A percentile compares a stretch with the other conserved stretches of the same genome.
Evolutionary conservation across 2,329 filamentous ascomycete species (phyloP).

Genomic region (Lachnellula hyalina): DNA sequence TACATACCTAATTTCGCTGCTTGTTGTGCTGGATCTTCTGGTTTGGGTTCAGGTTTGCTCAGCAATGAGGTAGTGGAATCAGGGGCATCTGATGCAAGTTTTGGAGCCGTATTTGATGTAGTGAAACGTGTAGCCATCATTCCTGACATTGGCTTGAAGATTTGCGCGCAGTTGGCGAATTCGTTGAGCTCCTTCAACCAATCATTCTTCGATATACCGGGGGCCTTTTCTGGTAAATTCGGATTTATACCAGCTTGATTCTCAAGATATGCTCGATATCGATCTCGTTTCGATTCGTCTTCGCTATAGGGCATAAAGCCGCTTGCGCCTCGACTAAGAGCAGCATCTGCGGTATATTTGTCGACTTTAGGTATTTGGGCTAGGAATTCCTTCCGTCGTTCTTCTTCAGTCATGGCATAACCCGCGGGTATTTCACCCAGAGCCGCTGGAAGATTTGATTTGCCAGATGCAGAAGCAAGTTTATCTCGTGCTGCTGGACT

Average conservation of each 20-base stretch:
- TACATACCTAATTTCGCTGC: slow-evolving; percentile 92
- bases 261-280: slow-evolving; percentile 80
- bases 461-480: slow-evolving; percentile 71
- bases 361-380: slow-evolving; percentile 59
- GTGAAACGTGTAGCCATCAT: slow-evolving; percentile 94
- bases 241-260: slow-evolving; percentile 60
- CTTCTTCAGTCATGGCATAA: slow-evolving; percentile 57
- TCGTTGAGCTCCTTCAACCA: slow-evolving; percentile 76
- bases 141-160: slow-evolving; percentile 89
- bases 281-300: slow-evolving; percentile 69
- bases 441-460: slow-evolving; percentile 69
- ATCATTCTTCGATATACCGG: slow-evolving; percentile 55
- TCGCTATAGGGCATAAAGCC: slow-evolving; percentile 82
- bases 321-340: slow-evolving; percentile 57
- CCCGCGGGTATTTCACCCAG: slow-evolving; percentile 67
- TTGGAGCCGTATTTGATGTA: slow-evolving; percentile 50
- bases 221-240: slow-evolving; percentile 47
- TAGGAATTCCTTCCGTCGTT: slow-evolving; percentile 54
- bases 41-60: slow-evolving; percentile 47
- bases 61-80: slow-evolving; percentile 37
- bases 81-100: slow-evolving; percentile 35
- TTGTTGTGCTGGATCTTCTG: slow-evolving; percentile 72
- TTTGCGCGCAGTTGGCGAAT: slow-evolving; percentile 63
- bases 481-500: slow-evolving; percentile 71
- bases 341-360: slow-evolving; percentile 61